These are phyloP conservation scores for Zygotorulaspora sp. DNA, from an alignment of 805 yeast species.

Conservation along the genomic window DNA sequence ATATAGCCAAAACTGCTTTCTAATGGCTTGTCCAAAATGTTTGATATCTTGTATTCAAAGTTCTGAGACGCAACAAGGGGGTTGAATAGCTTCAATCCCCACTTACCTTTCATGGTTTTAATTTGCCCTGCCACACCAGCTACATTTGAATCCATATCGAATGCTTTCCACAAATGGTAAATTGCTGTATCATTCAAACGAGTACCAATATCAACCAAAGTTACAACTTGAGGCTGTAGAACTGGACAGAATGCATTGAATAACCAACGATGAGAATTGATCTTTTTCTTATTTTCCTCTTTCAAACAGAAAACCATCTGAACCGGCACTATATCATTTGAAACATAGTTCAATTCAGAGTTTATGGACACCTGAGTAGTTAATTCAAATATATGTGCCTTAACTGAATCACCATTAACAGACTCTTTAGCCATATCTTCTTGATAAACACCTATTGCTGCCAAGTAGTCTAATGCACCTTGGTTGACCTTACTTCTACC, in stretches of 20 bases:
- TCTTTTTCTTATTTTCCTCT: constrained; percentile 87
- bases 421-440: constrained; percentile 94
- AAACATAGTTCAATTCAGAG: constrained; percentile 81
- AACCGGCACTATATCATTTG: constrained; percentile 89
- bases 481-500: constrained; percentile 87
- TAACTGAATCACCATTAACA: constrained; percentile 87
- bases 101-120: constrained; percentile 89
- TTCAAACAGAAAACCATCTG: constrained; percentile 90
- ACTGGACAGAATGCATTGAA: constrained; percentile 93
- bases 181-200: constrained; percentile 84
- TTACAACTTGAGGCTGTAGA: constrained; percentile 84
- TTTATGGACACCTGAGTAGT: constrained; percentile 94
- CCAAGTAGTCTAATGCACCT: constrained; percentile 79
- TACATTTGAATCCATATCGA: constrained; percentile 91
- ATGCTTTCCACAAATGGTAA: constrained; percentile 95
- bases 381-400: constrained; percentile 92
- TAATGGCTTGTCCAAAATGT: constrained; percentile 88
- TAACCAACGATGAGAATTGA: constrained; percentile 97
- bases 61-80: constrained; percentile 96
- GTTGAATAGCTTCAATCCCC: constrained; percentile 73
- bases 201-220: constrained; percentile 95
- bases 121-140: constrained; percentile 99
- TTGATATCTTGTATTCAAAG: constrained; percentile 96
- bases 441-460: constrained; percentile 95
- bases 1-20: constrained; percentile 92